Conservation (phyloP, 139 green algal species). For the Haematococcus lacustris region DNA sequence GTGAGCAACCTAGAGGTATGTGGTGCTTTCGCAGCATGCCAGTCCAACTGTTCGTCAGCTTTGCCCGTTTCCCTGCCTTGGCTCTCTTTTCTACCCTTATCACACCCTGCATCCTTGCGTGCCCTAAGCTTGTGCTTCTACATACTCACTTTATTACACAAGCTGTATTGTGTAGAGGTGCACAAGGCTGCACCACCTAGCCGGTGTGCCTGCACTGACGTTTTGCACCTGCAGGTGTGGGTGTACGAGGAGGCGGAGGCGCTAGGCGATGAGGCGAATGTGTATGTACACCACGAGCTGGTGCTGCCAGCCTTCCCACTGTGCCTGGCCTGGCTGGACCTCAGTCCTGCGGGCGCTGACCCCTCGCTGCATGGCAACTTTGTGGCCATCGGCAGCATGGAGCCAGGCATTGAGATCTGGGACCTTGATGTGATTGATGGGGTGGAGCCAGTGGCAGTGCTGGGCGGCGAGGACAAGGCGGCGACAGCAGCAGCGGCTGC, state of each 20-base stretch:
- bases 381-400: constrained; percentile 81
- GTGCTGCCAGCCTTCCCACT: constrained; percentile 92
- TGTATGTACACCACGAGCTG: constrained; percentile 96
- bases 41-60: too few species aligned
- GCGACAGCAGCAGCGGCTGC: constrained; percentile 1
- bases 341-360: neutral
- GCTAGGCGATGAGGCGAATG: constrained; percentile 52
- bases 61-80: too few species aligned
- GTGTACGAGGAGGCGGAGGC: constrained; percentile 83
- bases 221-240: constrained; percentile 65
- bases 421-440: constrained; percentile 83
- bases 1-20: constrained; percentile 76
- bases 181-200: neutral
- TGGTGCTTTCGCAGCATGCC: too few species aligned
- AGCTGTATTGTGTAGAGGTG: too few species aligned
- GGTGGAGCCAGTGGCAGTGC: constrained; percentile 60
- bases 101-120: constrained; percentile 8
- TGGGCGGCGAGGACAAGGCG: constrained; percentile 58
- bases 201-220: too few species aligned
- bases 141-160: neutral
- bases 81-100: too few species aligned
- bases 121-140: neutral
- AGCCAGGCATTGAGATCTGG: constrained; percentile 95
- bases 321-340: constrained; percentile 80
- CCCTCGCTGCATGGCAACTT: constrained; percentile 52